These are phyloP conservation scores for Geranium incanum DNA, from an alignment of 441 rosid genomes.

Conservation along the genomic window DNA sequence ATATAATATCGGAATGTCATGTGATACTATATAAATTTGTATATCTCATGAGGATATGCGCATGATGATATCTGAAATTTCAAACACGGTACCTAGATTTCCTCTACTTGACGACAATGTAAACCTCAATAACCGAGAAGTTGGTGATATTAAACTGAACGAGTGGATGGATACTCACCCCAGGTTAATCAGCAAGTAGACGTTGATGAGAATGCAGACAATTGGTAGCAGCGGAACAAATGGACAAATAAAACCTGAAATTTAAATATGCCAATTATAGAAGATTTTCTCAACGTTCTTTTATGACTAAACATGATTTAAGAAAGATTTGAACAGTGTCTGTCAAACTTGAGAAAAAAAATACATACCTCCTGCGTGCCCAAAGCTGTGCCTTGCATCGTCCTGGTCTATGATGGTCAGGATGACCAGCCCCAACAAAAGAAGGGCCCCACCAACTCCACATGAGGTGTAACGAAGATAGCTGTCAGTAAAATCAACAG, in stretches of 20 bases:
- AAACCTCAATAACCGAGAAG: no score
- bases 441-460: slow-evolving; percentile 47
- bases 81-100: not conserved
- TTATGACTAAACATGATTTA: not conserved
- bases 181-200: slow-evolving; percentile 73
- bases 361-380: slow-evolving; percentile 57
- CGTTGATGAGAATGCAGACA: slow-evolving; percentile 69
- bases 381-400: slow-evolving; percentile 61
- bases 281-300: not conserved
- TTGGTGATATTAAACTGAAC: not conserved
- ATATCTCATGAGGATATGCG: not conserved
- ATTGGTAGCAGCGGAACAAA: slow-evolving; percentile 89
- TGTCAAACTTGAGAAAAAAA: not conserved
- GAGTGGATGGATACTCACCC: slow-evolving; percentile 47
- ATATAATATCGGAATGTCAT: not conserved
- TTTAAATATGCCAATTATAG: not conserved
- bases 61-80: not conserved
- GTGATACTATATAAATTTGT: not conserved
- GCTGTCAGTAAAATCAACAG: not conserved
- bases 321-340: not conserved
- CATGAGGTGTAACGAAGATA: slow-evolving; percentile 20
- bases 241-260: slow-evolving; percentile 78
- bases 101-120: not conserved
- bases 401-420: slow-evolving; percentile 61
- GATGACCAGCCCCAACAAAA: slow-evolving; percentile 52